Evolutionary conservation across 176 grass and related monocot genomes (phyloP).

Genomic region (Olyra latifolia): DNA sequence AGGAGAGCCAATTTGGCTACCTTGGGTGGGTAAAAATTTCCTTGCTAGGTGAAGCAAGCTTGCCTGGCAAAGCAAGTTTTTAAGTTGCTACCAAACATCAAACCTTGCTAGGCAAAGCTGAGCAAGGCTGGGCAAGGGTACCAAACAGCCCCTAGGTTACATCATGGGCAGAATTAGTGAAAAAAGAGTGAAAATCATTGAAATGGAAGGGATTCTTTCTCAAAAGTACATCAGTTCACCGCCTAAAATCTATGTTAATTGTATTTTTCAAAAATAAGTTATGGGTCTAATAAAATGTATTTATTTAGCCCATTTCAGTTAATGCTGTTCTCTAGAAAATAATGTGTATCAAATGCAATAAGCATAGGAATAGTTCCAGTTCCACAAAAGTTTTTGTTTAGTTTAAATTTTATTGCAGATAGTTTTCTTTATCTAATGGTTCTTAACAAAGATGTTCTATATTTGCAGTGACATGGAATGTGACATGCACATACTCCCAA

Average conservation of each 20-base stretch:
- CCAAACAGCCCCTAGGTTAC: too few relatives aligned
- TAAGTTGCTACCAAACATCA: too few relatives aligned
- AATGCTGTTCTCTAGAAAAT: not conserved
- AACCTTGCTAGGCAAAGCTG: too few relatives aligned
- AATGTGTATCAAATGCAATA: conserved; percentile 27
- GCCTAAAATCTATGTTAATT: not conserved
- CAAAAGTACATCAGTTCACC: not conserved
- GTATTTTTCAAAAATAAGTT: conserved; percentile 22
- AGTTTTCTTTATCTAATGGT: conserved; percentile 18
- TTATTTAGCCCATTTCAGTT: not conserved
- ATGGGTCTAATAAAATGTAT: not conserved
- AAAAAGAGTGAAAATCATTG: not conserved
- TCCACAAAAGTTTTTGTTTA: conserved; percentile 5
- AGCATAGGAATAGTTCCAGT: not conserved
- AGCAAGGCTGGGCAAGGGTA: too few relatives aligned
- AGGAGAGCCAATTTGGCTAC: too few relatives aligned
- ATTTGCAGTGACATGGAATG: conserved; percentile 95
- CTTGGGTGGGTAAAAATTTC: too few relatives aligned
- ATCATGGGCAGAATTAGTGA: conserved; percentile 22
- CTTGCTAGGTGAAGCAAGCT: too few relatives aligned
- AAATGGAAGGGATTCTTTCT: conserved; percentile 6
- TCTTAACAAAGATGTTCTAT: conserved; percentile 38
- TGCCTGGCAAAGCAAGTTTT: too few relatives aligned
- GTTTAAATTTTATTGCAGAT: conserved; percentile 1
- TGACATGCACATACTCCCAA: conserved; percentile 97